A percentile compares a stretch with the other conserved stretches of the same genome.
Evolutionary conservation across 2,329 filamentous ascomycete genomes (phyloP).

Genomic region (Ophiostoma australiae): DNA sequence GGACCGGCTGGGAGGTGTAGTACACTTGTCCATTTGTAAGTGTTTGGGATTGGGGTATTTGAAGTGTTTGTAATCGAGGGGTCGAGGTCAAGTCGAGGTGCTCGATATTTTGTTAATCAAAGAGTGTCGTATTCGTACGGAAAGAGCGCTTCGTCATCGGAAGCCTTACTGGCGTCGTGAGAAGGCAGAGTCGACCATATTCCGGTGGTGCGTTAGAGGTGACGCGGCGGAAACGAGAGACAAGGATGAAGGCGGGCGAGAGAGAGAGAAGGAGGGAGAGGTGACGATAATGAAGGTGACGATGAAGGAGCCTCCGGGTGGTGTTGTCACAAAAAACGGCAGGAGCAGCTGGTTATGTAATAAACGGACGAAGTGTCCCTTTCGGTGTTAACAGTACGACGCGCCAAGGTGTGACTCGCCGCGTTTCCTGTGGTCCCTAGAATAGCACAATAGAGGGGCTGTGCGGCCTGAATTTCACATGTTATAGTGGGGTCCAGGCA

Average conservation of each 20-base stretch:
- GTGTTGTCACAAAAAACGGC: not conserved
- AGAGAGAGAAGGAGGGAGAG: not conserved
- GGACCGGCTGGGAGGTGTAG: not conserved
- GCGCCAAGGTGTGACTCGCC: constrained; percentile 3
- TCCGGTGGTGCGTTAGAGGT: not conserved
- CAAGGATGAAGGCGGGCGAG: not conserved
- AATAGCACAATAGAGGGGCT: not conserved
- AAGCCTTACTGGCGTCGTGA: constrained; percentile 8
- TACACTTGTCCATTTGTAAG: not conserved
- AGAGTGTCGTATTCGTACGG: not conserved
- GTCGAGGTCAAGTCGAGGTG: not conserved
- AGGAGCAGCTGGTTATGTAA: constrained; percentile 3
- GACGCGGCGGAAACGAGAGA: not conserved
- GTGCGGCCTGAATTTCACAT: not conserved
- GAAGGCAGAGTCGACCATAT: not conserved
- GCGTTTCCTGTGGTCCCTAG: not conserved
- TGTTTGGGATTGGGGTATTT: not conserved
- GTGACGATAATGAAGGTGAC: no score
- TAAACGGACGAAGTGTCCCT: not conserved
- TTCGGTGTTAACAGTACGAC: constrained; percentile 4
- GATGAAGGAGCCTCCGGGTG: not conserved
- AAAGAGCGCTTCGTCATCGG: not conserved
- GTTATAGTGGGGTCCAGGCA: constrained; percentile 10
- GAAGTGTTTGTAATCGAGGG: no score
- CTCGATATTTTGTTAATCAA: not conserved